Conservation (phyloP, 1,284 basidiomycete genomes). For the Thelephora terrestris region DNA sequence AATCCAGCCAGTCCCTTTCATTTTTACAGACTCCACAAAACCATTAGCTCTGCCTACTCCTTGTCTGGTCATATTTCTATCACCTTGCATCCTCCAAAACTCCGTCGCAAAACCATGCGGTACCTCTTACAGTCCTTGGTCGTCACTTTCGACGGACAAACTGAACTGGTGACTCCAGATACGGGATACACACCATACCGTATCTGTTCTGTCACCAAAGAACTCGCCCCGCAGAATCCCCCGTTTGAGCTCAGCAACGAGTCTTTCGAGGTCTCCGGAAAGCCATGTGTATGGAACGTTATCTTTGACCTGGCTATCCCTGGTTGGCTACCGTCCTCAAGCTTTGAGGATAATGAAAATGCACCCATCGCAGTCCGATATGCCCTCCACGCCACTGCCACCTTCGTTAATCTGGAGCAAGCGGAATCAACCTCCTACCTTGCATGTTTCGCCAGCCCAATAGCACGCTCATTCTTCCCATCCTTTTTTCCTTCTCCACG, state of each 20-base stretch:
- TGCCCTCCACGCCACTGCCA: conserved; percentile 56
- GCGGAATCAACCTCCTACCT: conserved; percentile 32
- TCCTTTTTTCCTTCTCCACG: conserved; percentile 14
- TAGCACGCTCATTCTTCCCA: conserved; percentile 36
- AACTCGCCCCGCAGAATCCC: conserved; percentile 42
- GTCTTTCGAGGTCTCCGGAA: conserved; percentile 40
- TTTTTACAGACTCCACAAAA: conserved; percentile 6
- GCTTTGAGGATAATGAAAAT: conserved; percentile 34
- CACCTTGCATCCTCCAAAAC: conserved; percentile 38
- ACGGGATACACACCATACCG: conserved; percentile 55
- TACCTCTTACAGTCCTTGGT: conserved; percentile 55
- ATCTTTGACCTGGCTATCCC: conserved; percentile 64
- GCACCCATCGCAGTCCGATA: conserved; percentile 45
- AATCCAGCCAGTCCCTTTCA: neutral
- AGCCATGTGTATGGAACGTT: conserved; percentile 56
- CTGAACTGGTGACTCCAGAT: conserved; percentile 46
- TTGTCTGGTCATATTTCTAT: conserved; percentile 64
- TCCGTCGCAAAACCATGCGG: conserved; percentile 34
- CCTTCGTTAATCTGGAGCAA: conserved; percentile 38
- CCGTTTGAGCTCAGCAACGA: conserved; percentile 50
- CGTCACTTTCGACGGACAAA: conserved; percentile 69
- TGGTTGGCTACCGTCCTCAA: conserved; percentile 64
- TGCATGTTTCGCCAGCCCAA: conserved; percentile 9
- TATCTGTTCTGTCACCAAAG: conserved; percentile 53
- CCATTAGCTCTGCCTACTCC: conserved; percentile 58